Percentiles rank a stretch among this genome's conserved stretches.
Conservation (phyloP, 495 filamentous ascomycete genomes). For the Penicillium turbatum region DNA sequence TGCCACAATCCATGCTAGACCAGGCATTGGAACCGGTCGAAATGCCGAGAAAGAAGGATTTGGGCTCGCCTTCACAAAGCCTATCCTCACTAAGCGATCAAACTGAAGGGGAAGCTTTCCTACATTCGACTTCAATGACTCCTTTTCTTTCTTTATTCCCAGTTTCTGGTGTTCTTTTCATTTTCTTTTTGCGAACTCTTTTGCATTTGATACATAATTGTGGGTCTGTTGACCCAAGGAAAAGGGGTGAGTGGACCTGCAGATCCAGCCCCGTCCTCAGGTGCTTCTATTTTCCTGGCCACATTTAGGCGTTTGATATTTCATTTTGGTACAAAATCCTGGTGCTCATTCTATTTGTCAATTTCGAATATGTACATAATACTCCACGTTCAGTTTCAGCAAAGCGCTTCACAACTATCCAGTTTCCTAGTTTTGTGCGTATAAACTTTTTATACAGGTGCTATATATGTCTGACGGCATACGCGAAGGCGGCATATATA, state of each 20-base stretch:
- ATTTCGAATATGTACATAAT: not conserved
- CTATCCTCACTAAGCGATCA: constrained; percentile 12
- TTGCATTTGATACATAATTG: not conserved
- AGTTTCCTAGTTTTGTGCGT: not conserved
- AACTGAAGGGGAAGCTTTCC: not conserved
- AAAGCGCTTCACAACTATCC: not conserved
- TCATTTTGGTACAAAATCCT: not conserved
- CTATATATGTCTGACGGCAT: no score
- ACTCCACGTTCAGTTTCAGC: not conserved
- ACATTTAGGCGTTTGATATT: not conserved
- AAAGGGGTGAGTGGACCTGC: not conserved
- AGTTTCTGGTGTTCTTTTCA: not conserved
- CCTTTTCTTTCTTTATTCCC: not conserved
- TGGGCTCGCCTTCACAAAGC: constrained; percentile 18
- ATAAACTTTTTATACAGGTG: no score
- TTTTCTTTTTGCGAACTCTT: not conserved
- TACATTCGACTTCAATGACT: not conserved
- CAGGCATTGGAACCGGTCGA: constrained; percentile 15
- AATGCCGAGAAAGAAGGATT: constrained; percentile 23
- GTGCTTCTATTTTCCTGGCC: not conserved
- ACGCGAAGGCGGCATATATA: no score
- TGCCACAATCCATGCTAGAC: constrained; percentile 12
- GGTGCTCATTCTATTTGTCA: not conserved
- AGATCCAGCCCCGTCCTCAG: not conserved
- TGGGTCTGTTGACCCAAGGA: not conserved